Evolutionary conservation across 108 stramenopile genomes (phyloP).

Genomic region (Skeletonema potamos): DNA sequence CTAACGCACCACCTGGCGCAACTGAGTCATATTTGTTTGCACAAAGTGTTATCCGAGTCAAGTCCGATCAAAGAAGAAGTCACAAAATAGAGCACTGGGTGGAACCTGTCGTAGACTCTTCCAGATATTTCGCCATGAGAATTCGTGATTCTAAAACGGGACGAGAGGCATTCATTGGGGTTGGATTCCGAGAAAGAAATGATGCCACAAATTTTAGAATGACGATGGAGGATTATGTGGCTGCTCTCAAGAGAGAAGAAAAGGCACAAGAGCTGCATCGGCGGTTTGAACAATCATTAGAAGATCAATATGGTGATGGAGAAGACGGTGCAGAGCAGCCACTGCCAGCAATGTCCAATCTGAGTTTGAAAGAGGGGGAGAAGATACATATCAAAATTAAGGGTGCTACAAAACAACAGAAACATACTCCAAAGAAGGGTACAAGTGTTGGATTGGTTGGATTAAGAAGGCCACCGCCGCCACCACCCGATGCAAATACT

Average conservation of each 20-base stretch:
- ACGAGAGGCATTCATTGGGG: constrained; percentile 74
- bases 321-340: constrained; percentile 2
- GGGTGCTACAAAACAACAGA: not conserved
- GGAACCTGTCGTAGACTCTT: constrained; percentile 75
- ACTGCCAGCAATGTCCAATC: constrained; percentile 39
- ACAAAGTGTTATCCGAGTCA: constrained; percentile 27
- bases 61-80: constrained; percentile 10
- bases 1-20: constrained; percentile 31
- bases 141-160: constrained; percentile 64
- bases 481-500: not conserved
- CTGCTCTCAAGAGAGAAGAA: constrained; percentile 32
- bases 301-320: constrained; percentile 4
- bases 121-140: constrained; percentile 77
- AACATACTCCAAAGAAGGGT: constrained; percentile 9
- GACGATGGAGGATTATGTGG: constrained; percentile 66
- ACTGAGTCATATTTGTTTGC: constrained; percentile 45
- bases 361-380: constrained; percentile 68
- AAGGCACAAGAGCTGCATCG: constrained; percentile 49
- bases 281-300: constrained; percentile 29
- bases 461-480: constrained; percentile 27
- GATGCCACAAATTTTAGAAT: constrained; percentile 83
- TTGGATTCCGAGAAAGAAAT: constrained; percentile 81
- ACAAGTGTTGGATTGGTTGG: constrained; percentile 15
- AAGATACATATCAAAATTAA: constrained; percentile 70
- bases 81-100: constrained; percentile 72